These are phyloP conservation scores for Collybia mongolica DNA, from an alignment of 768 basidiomycete genomes.

Conservation along the genomic window DNA sequence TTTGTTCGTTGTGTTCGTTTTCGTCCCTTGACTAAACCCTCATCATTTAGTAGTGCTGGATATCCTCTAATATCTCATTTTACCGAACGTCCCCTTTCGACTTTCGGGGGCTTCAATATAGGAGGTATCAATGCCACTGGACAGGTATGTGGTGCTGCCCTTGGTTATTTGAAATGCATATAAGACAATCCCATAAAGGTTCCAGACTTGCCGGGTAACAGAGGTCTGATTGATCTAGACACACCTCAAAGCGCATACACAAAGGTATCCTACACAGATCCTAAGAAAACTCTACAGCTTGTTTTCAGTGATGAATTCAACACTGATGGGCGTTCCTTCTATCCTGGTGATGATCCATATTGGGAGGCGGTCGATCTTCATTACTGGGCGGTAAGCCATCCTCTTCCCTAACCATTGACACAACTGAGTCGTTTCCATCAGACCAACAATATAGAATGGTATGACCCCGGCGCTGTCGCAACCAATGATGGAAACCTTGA, in stretches of 20 bases:
- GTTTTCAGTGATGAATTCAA: slow-evolving; percentile 85
- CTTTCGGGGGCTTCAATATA: slow-evolving; percentile 33
- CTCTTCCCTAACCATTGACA: not conserved
- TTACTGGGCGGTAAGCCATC: slow-evolving; percentile 56
- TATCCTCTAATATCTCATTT: slow-evolving; percentile 37
- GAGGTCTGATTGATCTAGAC: slow-evolving; percentile 54
- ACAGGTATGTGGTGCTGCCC: not conserved
- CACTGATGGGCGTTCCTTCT: slow-evolving; percentile 68
- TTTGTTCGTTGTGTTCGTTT: slow-evolving; percentile 50
- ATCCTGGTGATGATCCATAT: slow-evolving; percentile 82
- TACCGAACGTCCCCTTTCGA: slow-evolving; percentile 18
- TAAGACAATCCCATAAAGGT: slow-evolving; percentile 38
- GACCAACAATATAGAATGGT: slow-evolving; percentile 81
- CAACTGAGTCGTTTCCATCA: slow-evolving; percentile 31
- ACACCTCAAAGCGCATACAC: slow-evolving; percentile 56
- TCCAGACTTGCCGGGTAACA: slow-evolving; percentile 54
- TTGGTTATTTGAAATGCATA: not conserved
- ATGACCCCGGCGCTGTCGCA: slow-evolving; percentile 77
- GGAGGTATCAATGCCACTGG: slow-evolving; percentile 49
- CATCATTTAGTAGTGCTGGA: slow-evolving; percentile 25
- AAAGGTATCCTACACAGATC: slow-evolving; percentile 56
- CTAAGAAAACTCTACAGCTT: slow-evolving; percentile 44
- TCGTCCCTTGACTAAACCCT: not conserved
- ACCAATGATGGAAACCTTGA: slow-evolving; percentile 73
- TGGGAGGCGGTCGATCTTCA: slow-evolving; percentile 81